Evolutionary conservation across 768 basidiomycete species (phyloP).

Genomic region (Chalciporus chontae): DNA sequence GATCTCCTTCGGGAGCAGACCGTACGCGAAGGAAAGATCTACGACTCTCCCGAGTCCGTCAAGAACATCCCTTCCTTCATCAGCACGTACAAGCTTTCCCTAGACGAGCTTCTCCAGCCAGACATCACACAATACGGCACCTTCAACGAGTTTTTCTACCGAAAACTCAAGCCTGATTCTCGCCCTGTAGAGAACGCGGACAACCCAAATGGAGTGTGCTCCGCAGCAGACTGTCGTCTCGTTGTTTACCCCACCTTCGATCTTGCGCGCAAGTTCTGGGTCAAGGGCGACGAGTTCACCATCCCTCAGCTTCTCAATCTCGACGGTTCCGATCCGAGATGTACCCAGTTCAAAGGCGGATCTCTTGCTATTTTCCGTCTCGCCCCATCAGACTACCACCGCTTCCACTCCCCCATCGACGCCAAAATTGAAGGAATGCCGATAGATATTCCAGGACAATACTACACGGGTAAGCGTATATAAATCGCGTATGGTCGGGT

Average conservation of each 20-base stretch:
- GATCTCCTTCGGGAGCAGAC: slow-evolving; percentile 52
- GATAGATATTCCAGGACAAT: slow-evolving; percentile 50
- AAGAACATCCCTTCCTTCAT: slow-evolving; percentile 55
- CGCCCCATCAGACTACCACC: slow-evolving; percentile 79
- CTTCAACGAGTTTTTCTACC: slow-evolving; percentile 78
- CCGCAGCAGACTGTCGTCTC: slow-evolving; percentile 70
- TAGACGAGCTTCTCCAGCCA: slow-evolving; percentile 59
- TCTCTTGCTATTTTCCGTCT: slow-evolving; percentile 70
- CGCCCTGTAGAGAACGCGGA: slow-evolving; percentile 57
- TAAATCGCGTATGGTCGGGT: background rate
- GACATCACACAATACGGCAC: slow-evolving; percentile 59
- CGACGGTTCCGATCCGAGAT: slow-evolving; percentile 38
- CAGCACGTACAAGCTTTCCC: slow-evolving; percentile 49
- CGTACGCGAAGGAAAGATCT: slow-evolving; percentile 52
- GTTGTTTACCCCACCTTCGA: slow-evolving; percentile 61
- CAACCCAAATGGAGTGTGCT: slow-evolving; percentile 52
- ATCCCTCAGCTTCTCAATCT: slow-evolving; percentile 55
- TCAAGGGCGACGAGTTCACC: slow-evolving; percentile 72
- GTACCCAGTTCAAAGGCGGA: slow-evolving; percentile 39
- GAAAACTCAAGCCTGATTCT: slow-evolving; percentile 54
- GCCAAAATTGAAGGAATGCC: slow-evolving; percentile 42
- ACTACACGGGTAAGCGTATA: slow-evolving; percentile 49
- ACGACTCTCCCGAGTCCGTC: slow-evolving; percentile 49
- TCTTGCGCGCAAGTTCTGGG: slow-evolving; percentile 68
- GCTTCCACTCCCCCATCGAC: slow-evolving; percentile 71